A percentile compares a stretch with the other conserved stretches of the same genome.
phyloP scores from a whole-genome alignment of 1,284 basidiomycete genomes.

The Puccinia coronata region DNA sequence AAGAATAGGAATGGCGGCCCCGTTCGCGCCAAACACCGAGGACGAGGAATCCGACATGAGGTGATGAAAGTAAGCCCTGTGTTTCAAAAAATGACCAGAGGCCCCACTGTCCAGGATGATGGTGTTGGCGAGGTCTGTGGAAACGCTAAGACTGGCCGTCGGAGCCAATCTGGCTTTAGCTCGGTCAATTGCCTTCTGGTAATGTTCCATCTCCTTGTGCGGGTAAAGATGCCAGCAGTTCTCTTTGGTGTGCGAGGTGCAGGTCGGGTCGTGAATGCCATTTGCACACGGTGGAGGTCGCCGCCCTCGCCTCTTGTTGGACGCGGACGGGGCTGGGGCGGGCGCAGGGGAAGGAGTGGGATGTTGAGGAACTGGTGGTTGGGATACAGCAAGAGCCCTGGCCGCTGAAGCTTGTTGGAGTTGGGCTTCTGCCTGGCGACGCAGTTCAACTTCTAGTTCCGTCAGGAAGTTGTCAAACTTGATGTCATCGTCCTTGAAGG shows the following conservation, averaged over 20 bases:
- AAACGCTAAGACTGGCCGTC: background rate
- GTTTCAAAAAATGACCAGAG: background rate
- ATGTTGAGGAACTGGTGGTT: too few species aligned
- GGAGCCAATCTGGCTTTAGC: background rate
- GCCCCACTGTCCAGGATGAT: background rate
- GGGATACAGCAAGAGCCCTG: background rate
- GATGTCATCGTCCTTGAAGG: background rate
- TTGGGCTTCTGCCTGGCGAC: background rate
- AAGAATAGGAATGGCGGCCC: background rate
- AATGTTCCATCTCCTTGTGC: background rate
- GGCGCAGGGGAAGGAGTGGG: too few species aligned
- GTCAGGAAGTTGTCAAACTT: background rate
- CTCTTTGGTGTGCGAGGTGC: background rate
- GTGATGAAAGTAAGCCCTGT: background rate
- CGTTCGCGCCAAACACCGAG: background rate
- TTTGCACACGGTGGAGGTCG: background rate
- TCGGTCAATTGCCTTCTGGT: background rate
- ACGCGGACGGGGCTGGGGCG: too few species aligned
- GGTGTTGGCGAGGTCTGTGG: background rate
- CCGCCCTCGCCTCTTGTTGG: too few species aligned
- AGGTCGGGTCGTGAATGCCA: background rate
- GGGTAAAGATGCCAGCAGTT: background rate
- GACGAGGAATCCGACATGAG: background rate
- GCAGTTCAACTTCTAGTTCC: background rate
- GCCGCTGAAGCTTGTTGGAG: background rate